Base-by-base conservation (phyloP, 345 rosid species). In the Euphorbia tirucalli region DNA sequence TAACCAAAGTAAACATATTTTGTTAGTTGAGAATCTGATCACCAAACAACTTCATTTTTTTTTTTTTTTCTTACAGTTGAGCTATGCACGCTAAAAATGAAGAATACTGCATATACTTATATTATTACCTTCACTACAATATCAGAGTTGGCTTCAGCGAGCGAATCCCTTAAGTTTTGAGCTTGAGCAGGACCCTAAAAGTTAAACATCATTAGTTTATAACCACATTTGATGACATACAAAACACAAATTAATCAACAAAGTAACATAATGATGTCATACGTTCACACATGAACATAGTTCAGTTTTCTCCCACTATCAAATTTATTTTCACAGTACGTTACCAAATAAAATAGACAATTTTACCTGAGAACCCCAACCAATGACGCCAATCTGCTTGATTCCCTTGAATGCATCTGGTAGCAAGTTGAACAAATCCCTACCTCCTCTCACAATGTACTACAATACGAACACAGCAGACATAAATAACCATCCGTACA, bases 361-460 rank as follows among this genome's bases (percentile, higher is more conserved):
- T 46, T 24, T 59, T 30, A 91, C 96, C 91, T 93, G 97, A 28
- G 98, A 93, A 21, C 97, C 98, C 98, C 94, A 93, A 16, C 97
- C 98, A 64, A 93, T 84, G 6, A 93, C 96, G 25, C 97, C 98
- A 59, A 93, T 93, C 81, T 93, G 97, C 86, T 88, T 88, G 74
- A 93, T 82, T 25, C 98, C 98, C 73, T 87, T 90, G 77, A 93
- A 86, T 37, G 96, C 96, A 68, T 88, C 94, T 0, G 91, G 93
- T 69, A 91, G 80, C 85, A 87, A 79, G 37, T 85, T 83, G 86
- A 93, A 93, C 83, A 93, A 83, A 75, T 93, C 88, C 63, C 98
- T 88, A 35, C 98, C 96, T 75, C 98, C 98, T 88, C 90, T 94
- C 83, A 94, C 98, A 79, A 92, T 92, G 79, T 83, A 92, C 98